Evolutionary conservation across 441 rosid species (phyloP), one percentile per base, ranked within the genome.

Genomic region (Isatis lusitanica): DNA sequence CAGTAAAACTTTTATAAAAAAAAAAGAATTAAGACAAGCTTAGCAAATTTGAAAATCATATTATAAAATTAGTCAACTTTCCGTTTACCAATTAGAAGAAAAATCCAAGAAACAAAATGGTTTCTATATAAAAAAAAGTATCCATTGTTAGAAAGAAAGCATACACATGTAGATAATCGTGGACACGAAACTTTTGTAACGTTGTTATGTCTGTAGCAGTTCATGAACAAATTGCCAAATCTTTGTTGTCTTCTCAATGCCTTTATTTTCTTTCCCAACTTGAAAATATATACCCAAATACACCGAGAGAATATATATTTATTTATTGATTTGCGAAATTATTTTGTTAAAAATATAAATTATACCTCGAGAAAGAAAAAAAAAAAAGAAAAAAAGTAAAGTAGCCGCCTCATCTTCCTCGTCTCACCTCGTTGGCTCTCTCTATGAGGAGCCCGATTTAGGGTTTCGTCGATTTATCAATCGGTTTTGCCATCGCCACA

Each of bases 401-500:
- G 76, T 33, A 66, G 76, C 76, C 76, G 80, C 68, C 73, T 65
- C 80, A 59, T 66, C 76, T 26, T 59, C 73, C 7, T 71, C 79
- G 79, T 61, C 68, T 68, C 57, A 35, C 68, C 67, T 66, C 63
- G 40, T 42, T 61, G 63, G 74, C 69, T 68, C 61, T 75, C 46
- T 70, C 69, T 28, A 59, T 13, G 66, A 28, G 70, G 44, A 55
- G 46, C 75, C 71, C 71, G 66, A 75, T 69, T 75, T 75, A 63
- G 66, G 75, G 66, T 63, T 70, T 51, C 79, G 6, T 75, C 33
- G 50, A 51, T 60, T 61, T 7, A 26, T 59, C 4, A 2, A n/a
- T 66, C 62, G 44, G n/a, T 50, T 18, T 11, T 2, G 26, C 8
- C 50, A 53, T 46, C 70, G 13, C 51, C n/a, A 4, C 66, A 1